Evolutionary conservation across 2,329 filamentous ascomycete genomes (phyloP).

Genomic region (Verticillium nonalfalfae): DNA sequence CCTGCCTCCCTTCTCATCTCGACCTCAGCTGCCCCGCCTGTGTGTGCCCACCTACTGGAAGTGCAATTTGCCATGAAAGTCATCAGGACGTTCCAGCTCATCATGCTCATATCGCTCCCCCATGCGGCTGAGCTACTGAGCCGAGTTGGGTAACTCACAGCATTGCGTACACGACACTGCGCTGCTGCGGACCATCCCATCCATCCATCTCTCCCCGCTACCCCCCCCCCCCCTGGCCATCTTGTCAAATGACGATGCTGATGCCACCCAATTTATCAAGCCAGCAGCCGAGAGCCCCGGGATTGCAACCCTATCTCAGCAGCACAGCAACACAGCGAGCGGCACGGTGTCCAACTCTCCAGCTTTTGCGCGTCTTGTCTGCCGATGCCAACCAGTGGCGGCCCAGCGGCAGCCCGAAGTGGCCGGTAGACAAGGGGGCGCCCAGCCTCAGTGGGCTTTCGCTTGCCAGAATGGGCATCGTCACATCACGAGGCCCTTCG

Average conservation of each 20-base stretch:
- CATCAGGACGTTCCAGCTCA: too few relatives aligned
- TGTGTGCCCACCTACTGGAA: neutral
- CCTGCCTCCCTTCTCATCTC: neutral
- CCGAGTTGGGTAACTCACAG: too few relatives aligned
- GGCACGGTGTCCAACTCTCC: neutral
- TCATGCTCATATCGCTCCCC: too few relatives aligned
- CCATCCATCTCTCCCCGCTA: neutral
- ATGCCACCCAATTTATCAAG: neutral
- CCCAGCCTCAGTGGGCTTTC: neutral
- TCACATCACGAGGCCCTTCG: neutral
- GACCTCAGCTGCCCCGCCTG: neutral
- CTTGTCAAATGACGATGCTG: neutral
- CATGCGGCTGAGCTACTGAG: too few relatives aligned
- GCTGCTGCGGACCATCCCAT: too few relatives aligned
- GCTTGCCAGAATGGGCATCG: neutral
- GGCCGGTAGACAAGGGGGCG: neutral
- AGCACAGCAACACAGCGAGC: neutral
- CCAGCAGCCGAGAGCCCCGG: neutral
- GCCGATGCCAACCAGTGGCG: neutral
- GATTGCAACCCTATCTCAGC: neutral
- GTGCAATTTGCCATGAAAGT: neutral
- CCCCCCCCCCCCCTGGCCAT: neutral
- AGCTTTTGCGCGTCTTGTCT: neutral
- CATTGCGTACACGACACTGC: too few relatives aligned
- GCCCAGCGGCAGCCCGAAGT: neutral